Conservation (phyloP, 2,329 filamentous ascomycete genomes). For the Pestalotiopsis fici region DNA sequence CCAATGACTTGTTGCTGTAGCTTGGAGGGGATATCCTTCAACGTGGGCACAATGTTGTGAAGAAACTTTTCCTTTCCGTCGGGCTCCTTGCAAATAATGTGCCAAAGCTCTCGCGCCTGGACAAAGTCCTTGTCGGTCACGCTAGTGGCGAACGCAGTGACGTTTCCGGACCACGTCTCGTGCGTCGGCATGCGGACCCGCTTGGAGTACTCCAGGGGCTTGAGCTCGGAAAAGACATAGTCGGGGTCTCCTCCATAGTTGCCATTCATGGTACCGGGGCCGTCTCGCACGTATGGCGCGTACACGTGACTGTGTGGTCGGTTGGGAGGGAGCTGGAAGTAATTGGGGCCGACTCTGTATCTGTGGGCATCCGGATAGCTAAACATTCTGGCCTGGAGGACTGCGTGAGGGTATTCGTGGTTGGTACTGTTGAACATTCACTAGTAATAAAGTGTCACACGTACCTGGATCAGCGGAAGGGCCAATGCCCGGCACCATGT, state of each 20-base stretch:
- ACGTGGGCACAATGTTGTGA: not conserved
- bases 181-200: not conserved
- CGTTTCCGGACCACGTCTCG: not conserved
- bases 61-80: not conserved
- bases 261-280: not conserved
- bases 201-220: not conserved
- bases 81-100: not conserved
- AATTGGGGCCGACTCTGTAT: slow-evolving; percentile 1
- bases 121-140: slow-evolving; percentile 1
- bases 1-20: not conserved
- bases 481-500: not conserved
- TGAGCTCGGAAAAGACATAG: not conserved
- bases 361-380: not conserved
- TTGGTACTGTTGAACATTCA: too few species aligned
- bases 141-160: not conserved
- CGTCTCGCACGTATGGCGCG: not conserved
- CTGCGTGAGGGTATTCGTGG: not conserved
- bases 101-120: not conserved
- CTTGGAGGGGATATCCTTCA: not conserved
- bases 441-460: not conserved
- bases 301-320: not conserved
- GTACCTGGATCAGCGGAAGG: not conserved
- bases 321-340: not conserved
- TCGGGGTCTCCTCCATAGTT: slow-evolving; percentile 3
- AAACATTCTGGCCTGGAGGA: slow-evolving; percentile 4